Evolutionary conservation across 192 early-diverging fungal species (phyloP).

Genomic region (Neocallimastix lanati): DNA sequence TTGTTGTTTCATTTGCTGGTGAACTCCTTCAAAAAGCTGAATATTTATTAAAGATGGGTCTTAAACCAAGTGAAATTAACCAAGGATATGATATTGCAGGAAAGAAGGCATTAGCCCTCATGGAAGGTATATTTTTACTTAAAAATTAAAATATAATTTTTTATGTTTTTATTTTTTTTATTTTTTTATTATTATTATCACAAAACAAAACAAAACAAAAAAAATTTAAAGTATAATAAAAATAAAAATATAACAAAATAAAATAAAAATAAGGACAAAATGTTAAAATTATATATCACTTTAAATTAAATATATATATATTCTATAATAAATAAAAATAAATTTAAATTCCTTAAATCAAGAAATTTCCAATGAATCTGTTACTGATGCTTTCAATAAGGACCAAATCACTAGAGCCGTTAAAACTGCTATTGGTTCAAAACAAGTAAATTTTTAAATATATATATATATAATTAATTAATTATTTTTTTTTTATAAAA

Average conservation of each 20-base stretch:
- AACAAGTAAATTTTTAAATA: constrained; percentile 16
- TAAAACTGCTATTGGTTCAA: constrained; percentile 62
- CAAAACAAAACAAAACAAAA: no score
- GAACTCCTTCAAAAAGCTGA: constrained; percentile 90
- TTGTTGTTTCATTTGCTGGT: constrained; percentile 83
- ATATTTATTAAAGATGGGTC: constrained; percentile 77
- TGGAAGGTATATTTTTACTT: constrained; percentile 52
- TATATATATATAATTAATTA: not conserved
- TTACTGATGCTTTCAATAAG: constrained; percentile 2
- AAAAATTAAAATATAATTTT: no score
- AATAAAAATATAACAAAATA: no score
- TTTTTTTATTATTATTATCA: no score
- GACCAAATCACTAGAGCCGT: constrained; percentile 59
- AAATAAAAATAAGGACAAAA: no score
- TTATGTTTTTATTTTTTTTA: no score
- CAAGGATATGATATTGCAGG: constrained; percentile 81
- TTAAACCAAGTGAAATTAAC: constrained; percentile 86
- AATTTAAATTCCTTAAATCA: not conserved
- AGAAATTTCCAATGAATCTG: not conserved
- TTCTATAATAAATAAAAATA: no score
- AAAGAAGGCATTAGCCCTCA: constrained; percentile 59
- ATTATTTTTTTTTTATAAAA: not conserved
- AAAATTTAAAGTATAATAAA: no score
- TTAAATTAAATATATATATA: not conserved
- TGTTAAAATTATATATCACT: no score